Conservation (phyloP, 768 basidiomycete genomes). For the Boletus pseudo-olivaceus region DNA sequence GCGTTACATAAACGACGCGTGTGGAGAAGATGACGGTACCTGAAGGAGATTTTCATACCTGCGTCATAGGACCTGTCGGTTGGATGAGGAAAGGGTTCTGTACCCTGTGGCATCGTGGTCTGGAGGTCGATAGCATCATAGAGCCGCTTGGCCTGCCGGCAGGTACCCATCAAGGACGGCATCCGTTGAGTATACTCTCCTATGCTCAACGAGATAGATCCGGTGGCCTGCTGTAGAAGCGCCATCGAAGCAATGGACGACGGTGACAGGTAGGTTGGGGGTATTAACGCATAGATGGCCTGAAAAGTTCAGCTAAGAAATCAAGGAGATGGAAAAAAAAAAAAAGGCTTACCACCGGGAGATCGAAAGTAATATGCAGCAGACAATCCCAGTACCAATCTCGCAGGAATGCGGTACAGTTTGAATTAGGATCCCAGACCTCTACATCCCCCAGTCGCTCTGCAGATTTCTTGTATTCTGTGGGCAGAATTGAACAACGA, state of each 20-base stretch:
- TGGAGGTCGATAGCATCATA: slow-evolving; percentile 22
- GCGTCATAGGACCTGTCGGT: not conserved
- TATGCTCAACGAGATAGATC: slow-evolving; percentile 15
- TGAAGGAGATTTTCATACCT: slow-evolving; percentile 30
- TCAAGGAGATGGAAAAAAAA: not conserved
- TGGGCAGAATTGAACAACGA: not conserved
- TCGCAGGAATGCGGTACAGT: slow-evolving; percentile 9
- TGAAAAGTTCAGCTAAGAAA: slow-evolving; percentile 6
- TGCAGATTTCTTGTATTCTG: slow-evolving; percentile 38
- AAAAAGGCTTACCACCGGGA: slow-evolving; percentile 34
- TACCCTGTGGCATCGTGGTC: slow-evolving; percentile 16
- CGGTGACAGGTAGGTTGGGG: slow-evolving; percentile 22
- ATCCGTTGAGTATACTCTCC: slow-evolving; percentile 4
- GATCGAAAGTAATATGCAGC: slow-evolving; percentile 27
- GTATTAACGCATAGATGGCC: slow-evolving; percentile 25
- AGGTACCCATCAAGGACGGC: slow-evolving; percentile 12
- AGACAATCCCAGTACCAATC: slow-evolving; percentile 39
- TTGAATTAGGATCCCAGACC: slow-evolving; percentile 27
- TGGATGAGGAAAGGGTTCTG: slow-evolving; percentile 18
- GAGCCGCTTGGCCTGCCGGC: slow-evolving; percentile 15
- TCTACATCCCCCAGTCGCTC: slow-evolving; percentile 29
- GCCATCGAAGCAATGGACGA: slow-evolving; percentile 33
- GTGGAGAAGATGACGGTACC: too few species aligned
- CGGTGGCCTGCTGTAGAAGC: slow-evolving; percentile 34
- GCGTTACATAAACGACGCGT: too few species aligned